Evolutionary conservation across 345 rosid genomes (phyloP).

Genomic region (Triadica sebifera): DNA sequence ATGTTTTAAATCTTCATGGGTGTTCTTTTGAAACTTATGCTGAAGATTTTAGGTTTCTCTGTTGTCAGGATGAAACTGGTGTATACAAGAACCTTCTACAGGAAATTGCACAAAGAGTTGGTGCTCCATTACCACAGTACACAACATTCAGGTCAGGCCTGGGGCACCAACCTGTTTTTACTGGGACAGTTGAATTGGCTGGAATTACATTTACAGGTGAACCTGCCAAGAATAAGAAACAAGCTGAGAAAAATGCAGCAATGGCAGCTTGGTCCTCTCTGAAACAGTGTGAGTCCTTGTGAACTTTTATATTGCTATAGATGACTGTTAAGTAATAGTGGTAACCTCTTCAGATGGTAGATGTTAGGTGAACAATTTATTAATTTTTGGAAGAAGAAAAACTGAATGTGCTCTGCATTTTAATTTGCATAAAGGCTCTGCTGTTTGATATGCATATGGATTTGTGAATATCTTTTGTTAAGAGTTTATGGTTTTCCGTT

Average conservation of each 20-base stretch:
- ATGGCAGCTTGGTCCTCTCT: slow-evolving; percentile 98
- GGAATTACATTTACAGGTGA: slow-evolving; percentile 88
- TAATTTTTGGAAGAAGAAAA: background rate
- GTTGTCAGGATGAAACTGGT: slow-evolving; percentile 90
- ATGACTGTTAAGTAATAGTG: background rate
- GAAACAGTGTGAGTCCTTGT: slow-evolving; percentile 66
- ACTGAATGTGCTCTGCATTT: background rate
- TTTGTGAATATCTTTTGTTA: background rate
- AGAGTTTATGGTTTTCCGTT: background rate
- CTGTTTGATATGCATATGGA: background rate
- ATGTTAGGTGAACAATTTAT: background rate
- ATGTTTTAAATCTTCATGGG: background rate
- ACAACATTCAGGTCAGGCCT: slow-evolving; percentile 91
- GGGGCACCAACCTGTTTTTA: slow-evolving; percentile 93
- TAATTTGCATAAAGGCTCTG: background rate
- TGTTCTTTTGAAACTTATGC: background rate
- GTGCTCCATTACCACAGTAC: slow-evolving; percentile 87
- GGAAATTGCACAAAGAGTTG: slow-evolving; percentile 96
- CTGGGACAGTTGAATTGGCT: slow-evolving; percentile 93
- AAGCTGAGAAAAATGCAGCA: slow-evolving; percentile 99
- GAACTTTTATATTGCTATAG: background rate
- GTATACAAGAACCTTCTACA: slow-evolving; percentile 95
- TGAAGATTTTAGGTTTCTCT: slow-evolving; percentile 23
- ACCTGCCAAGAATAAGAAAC: slow-evolving; percentile 93
- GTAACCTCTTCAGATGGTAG: background rate